Conservation (phyloP, 306 rosid species). For the Lithocarpus polystachyus region DNA sequence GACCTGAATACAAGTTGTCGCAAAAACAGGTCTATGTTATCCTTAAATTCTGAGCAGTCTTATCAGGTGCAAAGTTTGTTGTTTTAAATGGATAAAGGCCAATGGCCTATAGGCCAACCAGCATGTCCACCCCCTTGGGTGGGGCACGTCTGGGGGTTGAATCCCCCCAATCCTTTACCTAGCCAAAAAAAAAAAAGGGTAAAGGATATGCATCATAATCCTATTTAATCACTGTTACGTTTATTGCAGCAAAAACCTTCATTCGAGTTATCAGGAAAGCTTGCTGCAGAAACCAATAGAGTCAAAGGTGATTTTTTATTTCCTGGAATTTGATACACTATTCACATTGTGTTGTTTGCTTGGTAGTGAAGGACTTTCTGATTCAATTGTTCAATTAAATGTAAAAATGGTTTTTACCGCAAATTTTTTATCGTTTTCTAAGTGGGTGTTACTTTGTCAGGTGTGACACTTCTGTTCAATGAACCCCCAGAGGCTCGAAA, state of each 20-base stretch:
- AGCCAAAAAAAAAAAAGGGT: not conserved
- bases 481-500: constrained; percentile 87
- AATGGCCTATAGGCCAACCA: no score
- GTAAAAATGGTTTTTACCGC: not conserved
- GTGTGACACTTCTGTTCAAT: constrained; percentile 71
- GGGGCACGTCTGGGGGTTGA: no score
- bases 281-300: constrained; percentile 93
- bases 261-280: constrained; percentile 96
- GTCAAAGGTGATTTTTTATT: constrained; percentile 56
- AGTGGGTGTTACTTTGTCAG: constrained; percentile 36
- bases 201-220: not conserved
- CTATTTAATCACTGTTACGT: constrained; percentile 5
- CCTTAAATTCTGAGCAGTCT: not conserved
- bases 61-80: not conserved
- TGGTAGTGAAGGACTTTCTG: not conserved
- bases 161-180: no score
- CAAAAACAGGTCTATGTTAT: not conserved
- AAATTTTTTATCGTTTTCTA: constrained; percentile 8
- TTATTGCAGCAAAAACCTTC: constrained; percentile 87
- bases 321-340: not conserved
- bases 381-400: not conserved
- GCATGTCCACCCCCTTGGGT: no score
- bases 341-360: constrained; percentile 4
- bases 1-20: not conserved
- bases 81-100: not conserved